These are phyloP conservation scores for Falciphora oryzae DNA, from an alignment of 2,329 filamentous ascomycete genomes.

Conservation along the genomic window DNA sequence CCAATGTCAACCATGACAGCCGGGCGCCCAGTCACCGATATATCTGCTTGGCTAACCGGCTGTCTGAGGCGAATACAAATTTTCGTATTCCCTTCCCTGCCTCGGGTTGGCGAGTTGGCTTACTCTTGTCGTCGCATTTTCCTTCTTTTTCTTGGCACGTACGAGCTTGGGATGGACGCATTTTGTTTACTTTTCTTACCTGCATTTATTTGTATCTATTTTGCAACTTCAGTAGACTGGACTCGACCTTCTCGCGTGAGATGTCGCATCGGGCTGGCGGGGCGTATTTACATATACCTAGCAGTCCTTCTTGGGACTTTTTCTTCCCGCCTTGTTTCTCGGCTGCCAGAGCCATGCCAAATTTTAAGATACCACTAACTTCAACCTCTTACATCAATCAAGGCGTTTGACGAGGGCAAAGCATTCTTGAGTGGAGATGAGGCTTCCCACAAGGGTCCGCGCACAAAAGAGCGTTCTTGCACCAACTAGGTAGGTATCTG, in stretches of 20 bases:
- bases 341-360: neutral
- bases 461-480: too few relatives aligned
- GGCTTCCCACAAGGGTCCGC: neutral
- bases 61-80: neutral
- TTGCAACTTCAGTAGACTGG: neutral
- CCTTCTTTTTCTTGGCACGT: constrained; percentile 1
- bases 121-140: constrained; percentile 13
- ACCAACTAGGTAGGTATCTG: neutral
- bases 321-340: neutral
- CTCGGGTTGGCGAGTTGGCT: neutral
- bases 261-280: neutral
- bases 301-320: neutral
- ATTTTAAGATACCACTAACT: neutral
- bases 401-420: neutral
- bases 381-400: neutral
- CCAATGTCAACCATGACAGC: neutral
- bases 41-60: neutral
- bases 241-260: neutral
- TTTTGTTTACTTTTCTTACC: neutral
- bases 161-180: neutral
- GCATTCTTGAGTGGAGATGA: neutral
- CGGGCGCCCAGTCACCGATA: neutral
- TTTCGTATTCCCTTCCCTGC: neutral
- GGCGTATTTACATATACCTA: neutral
- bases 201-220: constrained; percentile 3